Evolutionary conservation across 129 eudicot species (phyloP).

Genomic region (Apium graveolens): DNA sequence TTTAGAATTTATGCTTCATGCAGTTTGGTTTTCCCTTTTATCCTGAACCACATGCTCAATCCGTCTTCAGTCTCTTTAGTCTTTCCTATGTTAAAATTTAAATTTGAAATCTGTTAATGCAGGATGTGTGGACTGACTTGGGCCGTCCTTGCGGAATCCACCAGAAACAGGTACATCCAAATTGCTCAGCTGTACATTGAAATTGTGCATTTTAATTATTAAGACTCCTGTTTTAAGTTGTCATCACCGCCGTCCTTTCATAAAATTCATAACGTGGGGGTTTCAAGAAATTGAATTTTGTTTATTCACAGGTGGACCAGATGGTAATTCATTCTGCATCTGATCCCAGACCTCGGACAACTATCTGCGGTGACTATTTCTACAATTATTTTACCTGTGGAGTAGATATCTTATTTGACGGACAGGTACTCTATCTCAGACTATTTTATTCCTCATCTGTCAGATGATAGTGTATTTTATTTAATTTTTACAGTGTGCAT

Average conservation of each 20-base stretch:
- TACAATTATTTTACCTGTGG: constrained; percentile 88
- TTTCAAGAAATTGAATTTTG: not conserved
- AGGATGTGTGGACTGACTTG: constrained; percentile 89
- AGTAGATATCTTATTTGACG: constrained; percentile 90
- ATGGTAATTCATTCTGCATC: constrained; percentile 98
- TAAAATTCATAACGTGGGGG: not conserved
- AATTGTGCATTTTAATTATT: constrained; percentile 5
- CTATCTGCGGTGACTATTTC: constrained; percentile 92
- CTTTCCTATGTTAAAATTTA: not conserved
- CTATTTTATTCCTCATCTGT: not conserved
- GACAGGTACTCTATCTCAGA: constrained; percentile 49
- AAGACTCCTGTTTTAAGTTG: not conserved
- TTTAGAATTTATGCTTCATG: too few species aligned
- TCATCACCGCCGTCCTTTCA: not conserved
- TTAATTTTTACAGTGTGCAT: not conserved
- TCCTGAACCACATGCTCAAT: not conserved
- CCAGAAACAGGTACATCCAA: constrained; percentile 66
- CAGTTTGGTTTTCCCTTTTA: not conserved
- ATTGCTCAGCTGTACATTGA: constrained; percentile 16
- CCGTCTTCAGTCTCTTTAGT: not conserved
- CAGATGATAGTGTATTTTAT: not conserved
- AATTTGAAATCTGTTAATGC: not conserved
- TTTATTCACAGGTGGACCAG: constrained; percentile 72
- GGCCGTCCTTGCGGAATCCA: constrained; percentile 91
- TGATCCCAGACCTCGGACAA: constrained; percentile 80